phyloP scores from a whole-genome alignment of 176 grass and related monocot genomes.

The Carex kokanica region DNA sequence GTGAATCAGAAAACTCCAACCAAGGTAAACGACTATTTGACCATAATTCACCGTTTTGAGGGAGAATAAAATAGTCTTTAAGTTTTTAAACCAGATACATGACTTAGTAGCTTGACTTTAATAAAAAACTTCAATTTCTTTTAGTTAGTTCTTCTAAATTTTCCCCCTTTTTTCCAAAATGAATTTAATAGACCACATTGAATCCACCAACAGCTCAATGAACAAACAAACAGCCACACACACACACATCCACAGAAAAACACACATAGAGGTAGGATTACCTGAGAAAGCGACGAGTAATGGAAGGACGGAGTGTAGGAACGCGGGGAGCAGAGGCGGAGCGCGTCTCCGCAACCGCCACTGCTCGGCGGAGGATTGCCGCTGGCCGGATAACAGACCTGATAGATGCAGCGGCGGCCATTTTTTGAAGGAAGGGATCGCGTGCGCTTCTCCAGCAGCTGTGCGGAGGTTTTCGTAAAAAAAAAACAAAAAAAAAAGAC shows the following conservation, averaged over 20 bases:
- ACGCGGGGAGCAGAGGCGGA: conserved; percentile 28
- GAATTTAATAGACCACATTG: neutral
- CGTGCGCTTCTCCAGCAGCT: neutral
- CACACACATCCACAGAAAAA: neutral
- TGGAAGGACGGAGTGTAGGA: conserved; percentile 30
- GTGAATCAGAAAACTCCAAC: neutral
- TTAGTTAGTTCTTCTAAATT: neutral
- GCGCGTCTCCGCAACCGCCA: conserved; percentile 23
- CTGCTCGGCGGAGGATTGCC: conserved; percentile 32
- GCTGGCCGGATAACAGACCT: conserved; percentile 62
- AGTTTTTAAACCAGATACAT: neutral
- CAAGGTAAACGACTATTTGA: neutral
- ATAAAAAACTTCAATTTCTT: neutral
- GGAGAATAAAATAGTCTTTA: neutral
- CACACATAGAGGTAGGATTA: conserved; percentile 16
- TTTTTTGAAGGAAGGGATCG: neutral
- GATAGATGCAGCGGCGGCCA: conserved; percentile 40
- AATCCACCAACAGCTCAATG: neutral
- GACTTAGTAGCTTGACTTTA: neutral
- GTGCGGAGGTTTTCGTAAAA: neutral
- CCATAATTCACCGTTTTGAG: neutral
- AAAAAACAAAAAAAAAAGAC: neutral
- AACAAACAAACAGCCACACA: neutral
- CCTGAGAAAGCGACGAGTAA: conserved; percentile 58
- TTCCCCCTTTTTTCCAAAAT: neutral